Base-by-base conservation (phyloP, 2,329 filamentous ascomycete species). In the Colletotrichum sp. region DNA sequence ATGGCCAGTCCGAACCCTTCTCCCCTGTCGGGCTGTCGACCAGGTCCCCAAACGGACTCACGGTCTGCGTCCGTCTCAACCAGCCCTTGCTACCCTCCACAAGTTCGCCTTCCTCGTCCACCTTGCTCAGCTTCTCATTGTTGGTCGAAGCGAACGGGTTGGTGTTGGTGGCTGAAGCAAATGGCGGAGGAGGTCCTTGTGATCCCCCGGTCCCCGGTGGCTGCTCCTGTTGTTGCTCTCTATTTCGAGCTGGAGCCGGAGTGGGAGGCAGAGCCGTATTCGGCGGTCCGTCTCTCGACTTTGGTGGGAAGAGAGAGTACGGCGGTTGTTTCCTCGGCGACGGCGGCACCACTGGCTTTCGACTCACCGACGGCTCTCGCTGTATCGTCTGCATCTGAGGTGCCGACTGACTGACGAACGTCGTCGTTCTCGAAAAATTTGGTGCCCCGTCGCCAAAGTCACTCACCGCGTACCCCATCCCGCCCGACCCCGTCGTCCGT, bases 21-120 rank as follows among this genome's bases (percentile, higher is more conserved):
- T 64, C 68, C n/a, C 28, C 39, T 24, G 69, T 44, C 34, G 73
- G 73, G 13, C 69, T 76, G 44, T 78, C 78, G 44, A 77, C 78
- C 55, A 84, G 77, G 49, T 82, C 81, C 32, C 79, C 82, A 76
- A 85, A 85, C 5, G 84, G 84, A 66, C 83, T 85, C 8, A 85
- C 83, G 12, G 80, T 82, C 62, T 82, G 82, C 4, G 81, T 80
- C 60, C 80, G 69, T 62, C 69, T 76, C 59, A 86, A 77, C 83
- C 83, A 85, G 36, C 78, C 79, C 66, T 84, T 36, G 75, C 73
- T 28, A 69, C 76, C 26, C 69, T 67, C 21, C 69, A 76, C 52
- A 12, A 76, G 30, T 4, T 74, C 74, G 70, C 72, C 49, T 67
- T 72, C 72, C 66, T 77, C 74, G 28, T 77, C 69, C 10, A 77